Evolutionary conservation across 2,329 filamentous ascomycete genomes (phyloP).

Genomic region (Waltergamsia citrina): DNA sequence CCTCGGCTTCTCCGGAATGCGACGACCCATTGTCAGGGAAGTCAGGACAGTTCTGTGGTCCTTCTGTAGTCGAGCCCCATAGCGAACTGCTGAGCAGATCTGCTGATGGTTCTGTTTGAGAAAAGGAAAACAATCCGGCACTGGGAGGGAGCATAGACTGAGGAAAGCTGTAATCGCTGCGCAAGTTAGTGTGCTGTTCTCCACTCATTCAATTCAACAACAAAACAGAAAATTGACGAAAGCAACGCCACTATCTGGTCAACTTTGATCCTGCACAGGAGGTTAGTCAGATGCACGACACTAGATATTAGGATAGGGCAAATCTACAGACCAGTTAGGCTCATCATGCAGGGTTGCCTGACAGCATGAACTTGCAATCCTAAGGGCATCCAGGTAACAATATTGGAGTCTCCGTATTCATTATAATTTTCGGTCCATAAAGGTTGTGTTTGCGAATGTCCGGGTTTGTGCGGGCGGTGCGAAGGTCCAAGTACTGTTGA

Average conservation of each 20-base stretch:
- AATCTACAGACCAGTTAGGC: constrained; percentile 15
- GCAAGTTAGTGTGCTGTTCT: constrained; percentile 47
- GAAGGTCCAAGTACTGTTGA: no score
- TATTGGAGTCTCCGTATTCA: background rate
- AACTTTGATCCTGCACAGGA: constrained; percentile 46
- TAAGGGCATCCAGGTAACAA: constrained; percentile 4
- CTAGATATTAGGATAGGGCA: constrained; percentile 11
- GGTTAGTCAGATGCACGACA: constrained; percentile 14
- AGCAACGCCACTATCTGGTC: constrained; percentile 20
- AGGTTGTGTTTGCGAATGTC: no score
- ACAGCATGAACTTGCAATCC: constrained; percentile 11
- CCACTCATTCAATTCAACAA: constrained; percentile 23
- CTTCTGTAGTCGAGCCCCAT: constrained; percentile 49
- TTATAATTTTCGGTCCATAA: constrained; percentile 5
- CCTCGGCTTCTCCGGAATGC: constrained; percentile 43
- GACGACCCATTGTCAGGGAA: constrained; percentile 40
- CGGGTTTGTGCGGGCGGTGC: no score
- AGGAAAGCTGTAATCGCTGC: constrained; percentile 47
- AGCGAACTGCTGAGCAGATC: constrained; percentile 44
- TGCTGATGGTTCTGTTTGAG: constrained; percentile 49
- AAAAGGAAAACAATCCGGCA: constrained; percentile 46
- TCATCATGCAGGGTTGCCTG: constrained; percentile 5
- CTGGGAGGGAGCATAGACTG: constrained; percentile 39
- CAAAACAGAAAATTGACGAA: constrained; percentile 21
- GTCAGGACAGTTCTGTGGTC: constrained; percentile 49